Base-by-base conservation (phyloP, 179 eudicot species). In the Beta lomatogona region DNA sequence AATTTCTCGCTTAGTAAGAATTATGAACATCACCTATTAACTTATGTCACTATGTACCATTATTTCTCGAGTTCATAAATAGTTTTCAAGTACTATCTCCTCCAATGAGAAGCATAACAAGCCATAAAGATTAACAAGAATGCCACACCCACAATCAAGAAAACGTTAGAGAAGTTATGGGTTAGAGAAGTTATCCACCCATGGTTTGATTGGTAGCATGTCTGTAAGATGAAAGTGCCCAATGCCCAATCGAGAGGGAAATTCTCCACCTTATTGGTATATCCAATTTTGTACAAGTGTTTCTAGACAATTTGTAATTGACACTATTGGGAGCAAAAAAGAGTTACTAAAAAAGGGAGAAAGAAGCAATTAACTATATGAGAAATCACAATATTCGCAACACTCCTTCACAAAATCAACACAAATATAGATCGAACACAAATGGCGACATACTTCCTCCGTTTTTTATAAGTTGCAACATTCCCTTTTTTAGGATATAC, bases 181-280 rank as follows among this genome's bases (percentile, higher is more conserved):
- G 80, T 46, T 9, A 87, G 4, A n/a, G 63, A 46, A n/a, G 87
- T 54, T 9, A 89, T 69, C 95, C 92, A 90, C 28, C 82, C 81
- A 21, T 84, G 84, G 77, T 84, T 80, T 12, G 83, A 21, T 84
- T 80, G 4, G 77, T 13, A 7, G 79, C 75, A 36, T 73, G 85
- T 90, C 78, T 91, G 98, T 73, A 92, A 79, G 84, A 95, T 93
- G 86, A 93, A 92, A 77, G 98, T 97, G 15, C 98, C 98, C 75
- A 95, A 84, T 58, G 98, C 93, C 98, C 98, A 93, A 80, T 93
- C 98, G 15, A 95, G 95, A 18, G 98, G 97, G 55, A 91, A 84
- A 46, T 87, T 84, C 81, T 85, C 81, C 80, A 91, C 98, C 60
- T 91, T 90, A 84, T 89, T 93, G 19, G 94, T 86, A 73, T 84